These are phyloP conservation scores for Citropsis articulata DNA, from an alignment of 345 rosid species.

Conservation along the genomic window DNA sequence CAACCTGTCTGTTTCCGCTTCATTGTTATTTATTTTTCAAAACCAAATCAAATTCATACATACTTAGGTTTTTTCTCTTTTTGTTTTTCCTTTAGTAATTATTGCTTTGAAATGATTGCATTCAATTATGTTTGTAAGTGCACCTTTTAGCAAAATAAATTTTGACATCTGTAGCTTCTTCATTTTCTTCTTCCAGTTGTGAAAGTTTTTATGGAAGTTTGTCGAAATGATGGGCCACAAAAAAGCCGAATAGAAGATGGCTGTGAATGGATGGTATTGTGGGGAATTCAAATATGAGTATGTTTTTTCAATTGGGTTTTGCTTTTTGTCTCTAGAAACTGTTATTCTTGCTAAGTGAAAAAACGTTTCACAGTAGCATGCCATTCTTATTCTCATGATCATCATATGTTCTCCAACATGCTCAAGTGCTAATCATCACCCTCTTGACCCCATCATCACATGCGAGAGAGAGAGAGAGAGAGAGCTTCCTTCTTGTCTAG, in stretches of 20 bases:
- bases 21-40: background rate
- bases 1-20: background rate
- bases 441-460: constrained; percentile 39
- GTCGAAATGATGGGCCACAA: constrained; percentile 26
- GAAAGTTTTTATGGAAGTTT: constrained; percentile 32
- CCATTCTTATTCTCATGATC: constrained; percentile 14
- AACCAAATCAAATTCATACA: background rate
- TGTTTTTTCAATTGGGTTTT: background rate
- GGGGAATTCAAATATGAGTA: background rate
- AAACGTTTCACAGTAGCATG: constrained; percentile 3
- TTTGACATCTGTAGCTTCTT: background rate
- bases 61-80: background rate
- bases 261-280: background rate
- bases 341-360: background rate
- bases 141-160: constrained; percentile 6
- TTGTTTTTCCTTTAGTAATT: constrained; percentile 20
- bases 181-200: background rate
- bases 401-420: constrained; percentile 24
- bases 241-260: constrained; percentile 5
- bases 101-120: constrained; percentile 31
- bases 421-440: constrained; percentile 42
- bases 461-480: background rate
- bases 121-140: constrained; percentile 19
- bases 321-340: constrained; percentile 1
- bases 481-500: background rate